These are phyloP conservation scores for Paraleonurus japonicus DNA, from an alignment of 257 asterid genomes.

Conservation along the genomic window DNA sequence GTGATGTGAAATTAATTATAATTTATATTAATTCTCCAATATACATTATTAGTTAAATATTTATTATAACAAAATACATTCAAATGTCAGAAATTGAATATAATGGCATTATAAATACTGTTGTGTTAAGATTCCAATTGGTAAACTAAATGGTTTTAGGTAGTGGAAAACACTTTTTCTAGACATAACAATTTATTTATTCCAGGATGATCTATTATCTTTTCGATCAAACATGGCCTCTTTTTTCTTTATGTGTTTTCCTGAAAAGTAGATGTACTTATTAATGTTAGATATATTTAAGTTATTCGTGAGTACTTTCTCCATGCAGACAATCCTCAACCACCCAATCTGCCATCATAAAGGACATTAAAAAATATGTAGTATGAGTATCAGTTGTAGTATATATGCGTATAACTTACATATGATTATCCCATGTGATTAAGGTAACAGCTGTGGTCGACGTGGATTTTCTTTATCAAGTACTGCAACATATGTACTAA, in stretches of 20 bases:
- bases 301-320: not conserved
- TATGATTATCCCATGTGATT: slow-evolving; percentile 32
- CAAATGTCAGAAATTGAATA: too few relatives aligned
- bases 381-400: not conserved
- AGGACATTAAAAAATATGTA: not conserved
- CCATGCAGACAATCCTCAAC: not conserved
- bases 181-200: not conserved
- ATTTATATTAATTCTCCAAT: too few relatives aligned
- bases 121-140: not conserved
- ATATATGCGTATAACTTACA: not conserved
- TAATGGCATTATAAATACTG: not conserved
- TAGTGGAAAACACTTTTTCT: not conserved
- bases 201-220: not conserved
- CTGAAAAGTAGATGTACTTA: not conserved
- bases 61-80: too few relatives aligned
- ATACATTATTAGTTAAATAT: too few relatives aligned
- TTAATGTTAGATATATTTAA: not conserved
- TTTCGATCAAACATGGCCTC: not conserved
- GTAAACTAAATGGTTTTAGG: not conserved
- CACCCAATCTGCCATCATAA: not conserved
- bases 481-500: slow-evolving; percentile 18
- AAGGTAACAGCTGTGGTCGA: slow-evolving; percentile 15
- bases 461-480: not conserved
- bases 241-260: not conserved
- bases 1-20: too few relatives aligned